phyloP scores from a whole-genome alignment of 1,139 yeast genomes.

The Geotrichum klebahnii region DNA sequence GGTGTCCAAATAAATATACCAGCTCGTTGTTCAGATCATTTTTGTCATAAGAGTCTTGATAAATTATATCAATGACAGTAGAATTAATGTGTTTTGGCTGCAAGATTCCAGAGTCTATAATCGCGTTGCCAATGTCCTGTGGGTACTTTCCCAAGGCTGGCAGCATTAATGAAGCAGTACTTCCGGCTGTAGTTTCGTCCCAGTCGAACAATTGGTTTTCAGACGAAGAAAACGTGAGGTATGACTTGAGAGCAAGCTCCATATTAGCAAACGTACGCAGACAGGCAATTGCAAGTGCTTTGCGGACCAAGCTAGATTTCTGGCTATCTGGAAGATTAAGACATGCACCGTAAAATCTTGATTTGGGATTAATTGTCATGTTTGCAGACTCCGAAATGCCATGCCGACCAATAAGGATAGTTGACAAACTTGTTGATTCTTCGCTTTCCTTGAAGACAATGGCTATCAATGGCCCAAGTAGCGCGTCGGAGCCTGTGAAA shows the following conservation, averaged over 20 bases:
- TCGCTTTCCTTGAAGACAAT: slow-evolving; percentile 32
- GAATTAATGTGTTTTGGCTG: slow-evolving; percentile 55
- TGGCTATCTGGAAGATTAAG: slow-evolving; percentile 55
- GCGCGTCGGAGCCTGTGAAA: slow-evolving; percentile 38
- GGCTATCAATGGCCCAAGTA: slow-evolving; percentile 38
- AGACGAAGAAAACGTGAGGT: slow-evolving; percentile 14
- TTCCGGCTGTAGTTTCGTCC: slow-evolving; percentile 83
- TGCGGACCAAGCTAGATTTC: slow-evolving; percentile 57
- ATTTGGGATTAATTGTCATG: slow-evolving; percentile 55
- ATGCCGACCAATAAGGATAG: slow-evolving; percentile 61
- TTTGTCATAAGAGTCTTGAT: slow-evolving; percentile 49
- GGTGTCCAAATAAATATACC: slow-evolving; percentile 74
- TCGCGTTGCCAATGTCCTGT: slow-evolving; percentile 50
- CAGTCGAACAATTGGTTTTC: slow-evolving; percentile 28
- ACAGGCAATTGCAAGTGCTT: slow-evolving; percentile 70
- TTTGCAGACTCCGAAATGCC: slow-evolving; percentile 64
- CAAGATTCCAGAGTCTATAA: slow-evolving; percentile 55
- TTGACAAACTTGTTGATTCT: slow-evolving; percentile 41
- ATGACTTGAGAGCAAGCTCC: slow-evolving; percentile 32
- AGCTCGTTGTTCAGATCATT: slow-evolving; percentile 69
- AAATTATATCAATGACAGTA: slow-evolving; percentile 66
- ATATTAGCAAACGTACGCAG: slow-evolving; percentile 64
- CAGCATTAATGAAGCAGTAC: slow-evolving; percentile 58
- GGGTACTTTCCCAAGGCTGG: slow-evolving; percentile 53
- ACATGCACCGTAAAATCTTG: slow-evolving; percentile 76